Evolutionary conservation across 139 green algal genomes (phyloP).

Genomic region (Choricystis sp.): DNA sequence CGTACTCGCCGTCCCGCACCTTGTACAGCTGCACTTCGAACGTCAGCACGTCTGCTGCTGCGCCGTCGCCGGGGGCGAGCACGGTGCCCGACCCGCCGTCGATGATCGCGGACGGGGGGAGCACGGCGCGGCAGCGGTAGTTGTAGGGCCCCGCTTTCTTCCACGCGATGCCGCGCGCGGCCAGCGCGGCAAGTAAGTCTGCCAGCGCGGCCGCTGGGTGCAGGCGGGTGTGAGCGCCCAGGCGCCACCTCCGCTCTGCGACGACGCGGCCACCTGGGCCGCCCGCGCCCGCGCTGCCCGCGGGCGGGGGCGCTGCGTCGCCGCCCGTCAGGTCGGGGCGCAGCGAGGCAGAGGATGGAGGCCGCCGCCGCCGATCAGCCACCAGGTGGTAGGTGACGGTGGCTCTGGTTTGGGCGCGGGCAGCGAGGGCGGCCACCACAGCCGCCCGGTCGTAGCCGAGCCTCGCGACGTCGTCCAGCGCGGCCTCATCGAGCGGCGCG

Average conservation of each 20-base stretch:
- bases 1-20: slow-evolving; percentile 80
- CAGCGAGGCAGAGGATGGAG: slow-evolving; percentile 40
- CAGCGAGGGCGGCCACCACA: slow-evolving; percentile 47
- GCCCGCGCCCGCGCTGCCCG: slow-evolving; percentile 14
- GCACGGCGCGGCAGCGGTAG: slow-evolving; percentile 67
- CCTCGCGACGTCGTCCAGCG: slow-evolving; percentile 63
- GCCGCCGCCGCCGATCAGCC: slow-evolving; percentile 53
- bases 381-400: slow-evolving; percentile 97
- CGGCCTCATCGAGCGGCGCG: slow-evolving; percentile 47
- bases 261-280: slow-evolving; percentile 39
- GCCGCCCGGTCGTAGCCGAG: slow-evolving; percentile 66
- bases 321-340: slow-evolving; percentile 27
- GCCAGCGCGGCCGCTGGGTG: slow-evolving; percentile 60
- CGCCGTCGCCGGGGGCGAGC: not conserved
- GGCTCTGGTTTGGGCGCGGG: slow-evolving; percentile 74
- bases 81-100: not conserved
- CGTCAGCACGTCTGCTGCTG: slow-evolving; percentile 36
- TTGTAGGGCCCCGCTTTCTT: slow-evolving; percentile 89
- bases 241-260: slow-evolving; percentile 73
- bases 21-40: slow-evolving; percentile 96
- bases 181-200: slow-evolving; percentile 39
- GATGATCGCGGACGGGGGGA: slow-evolving; percentile 7
- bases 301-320: too few relatives aligned
- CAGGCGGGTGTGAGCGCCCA: slow-evolving; percentile 49
- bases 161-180: slow-evolving; percentile 46